Percentiles rank a stretch among this genome's conserved stretches.
phyloP scores from a whole-genome alignment of 2,329 filamentous ascomycete genomes.

The Plenodomus lindquistii region DNA sequence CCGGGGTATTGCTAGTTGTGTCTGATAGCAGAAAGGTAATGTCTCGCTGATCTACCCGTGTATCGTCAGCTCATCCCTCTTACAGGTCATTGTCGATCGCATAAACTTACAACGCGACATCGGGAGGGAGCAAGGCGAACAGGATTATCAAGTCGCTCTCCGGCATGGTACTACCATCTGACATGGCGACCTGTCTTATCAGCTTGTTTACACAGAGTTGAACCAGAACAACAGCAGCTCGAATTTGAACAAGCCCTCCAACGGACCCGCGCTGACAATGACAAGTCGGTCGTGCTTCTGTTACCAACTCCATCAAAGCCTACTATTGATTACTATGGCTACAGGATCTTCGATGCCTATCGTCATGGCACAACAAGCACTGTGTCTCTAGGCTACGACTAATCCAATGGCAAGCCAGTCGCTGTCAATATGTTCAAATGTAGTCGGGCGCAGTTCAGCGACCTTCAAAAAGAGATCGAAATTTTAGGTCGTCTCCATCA shows the following conservation, averaged over 20 bases:
- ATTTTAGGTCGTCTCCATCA: slow-evolving; percentile 3
- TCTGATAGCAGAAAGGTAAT: slow-evolving; percentile 6
- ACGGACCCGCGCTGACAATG: not conserved
- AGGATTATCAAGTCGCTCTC: slow-evolving; percentile 4
- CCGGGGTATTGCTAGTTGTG: slow-evolving; percentile 1
- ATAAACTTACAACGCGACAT: slow-evolving; percentile 4
- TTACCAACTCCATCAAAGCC: slow-evolving; percentile 6
- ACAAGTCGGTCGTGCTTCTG: slow-evolving; percentile 3
- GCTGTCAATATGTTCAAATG: slow-evolving; percentile 9
- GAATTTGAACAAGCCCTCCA: slow-evolving; percentile 6
- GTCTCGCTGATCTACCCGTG: not conserved
- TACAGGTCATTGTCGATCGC: slow-evolving; percentile 1
- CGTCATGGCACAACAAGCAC: slow-evolving; percentile 6
- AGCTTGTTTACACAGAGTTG: slow-evolving; percentile 5
- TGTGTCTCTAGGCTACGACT: slow-evolving; percentile 7
- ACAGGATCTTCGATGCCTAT: slow-evolving; percentile 9
- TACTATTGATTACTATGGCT: slow-evolving; percentile 8
- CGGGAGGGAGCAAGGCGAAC: slow-evolving; percentile 2
- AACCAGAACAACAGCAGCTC: slow-evolving; percentile 3
- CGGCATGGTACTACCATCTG: slow-evolving; percentile 4
- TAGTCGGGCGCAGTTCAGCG: slow-evolving; percentile 1
- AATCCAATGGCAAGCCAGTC: slow-evolving; percentile 7
- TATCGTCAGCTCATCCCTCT: too few relatives aligned
- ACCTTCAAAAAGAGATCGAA: slow-evolving; percentile 4
- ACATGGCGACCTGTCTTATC: slow-evolving; percentile 6